phyloP scores from a whole-genome alignment of 1,284 basidiomycete genomes.

The Sporisorium scitamineum region DNA sequence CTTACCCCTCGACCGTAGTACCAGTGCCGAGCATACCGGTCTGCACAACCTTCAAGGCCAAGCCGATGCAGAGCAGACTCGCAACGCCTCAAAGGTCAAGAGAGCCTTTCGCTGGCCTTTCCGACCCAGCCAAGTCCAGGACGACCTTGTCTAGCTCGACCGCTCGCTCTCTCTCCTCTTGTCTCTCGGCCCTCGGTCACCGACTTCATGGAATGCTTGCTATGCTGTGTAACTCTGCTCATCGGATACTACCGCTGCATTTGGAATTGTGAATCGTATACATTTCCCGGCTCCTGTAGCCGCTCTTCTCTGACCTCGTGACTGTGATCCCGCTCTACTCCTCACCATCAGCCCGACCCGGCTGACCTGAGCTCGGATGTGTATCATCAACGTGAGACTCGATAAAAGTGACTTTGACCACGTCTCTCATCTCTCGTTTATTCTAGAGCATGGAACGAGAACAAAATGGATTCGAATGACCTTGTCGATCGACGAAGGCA shows the following conservation, averaged over 20 bases:
- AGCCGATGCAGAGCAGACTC: slow-evolving; percentile 25
- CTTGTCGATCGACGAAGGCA: too few relatives aligned
- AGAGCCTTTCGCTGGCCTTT: slow-evolving; percentile 54
- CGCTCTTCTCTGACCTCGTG: not conserved
- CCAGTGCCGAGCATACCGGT: slow-evolving; percentile 27
- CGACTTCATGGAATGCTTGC: slow-evolving; percentile 2
- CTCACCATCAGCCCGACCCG: not conserved
- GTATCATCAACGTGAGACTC: not conserved
- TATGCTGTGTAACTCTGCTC: slow-evolving; percentile 10
- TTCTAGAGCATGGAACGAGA: too few relatives aligned
- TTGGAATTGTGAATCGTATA: slow-evolving; percentile 12
- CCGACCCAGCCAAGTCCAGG: slow-evolving; percentile 44
- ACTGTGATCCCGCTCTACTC: not conserved
- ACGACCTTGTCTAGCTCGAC: slow-evolving; percentile 27
- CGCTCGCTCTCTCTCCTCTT: not conserved
- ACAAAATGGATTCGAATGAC: too few relatives aligned
- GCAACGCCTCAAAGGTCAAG: slow-evolving; percentile 48
- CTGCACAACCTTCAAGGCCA: slow-evolving; percentile 3
- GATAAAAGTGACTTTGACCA: too few relatives aligned
- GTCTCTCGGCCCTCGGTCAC: not conserved
- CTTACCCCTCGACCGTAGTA: slow-evolving; percentile 44
- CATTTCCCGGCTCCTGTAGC: not conserved
- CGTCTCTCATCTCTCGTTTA: too few relatives aligned
- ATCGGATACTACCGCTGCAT: slow-evolving; percentile 3
- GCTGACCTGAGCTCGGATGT: not conserved